These are phyloP conservation scores for Aegilops speltoides DNA, from an alignment of 176 grass and related monocot species.

Conservation along the genomic window DNA sequence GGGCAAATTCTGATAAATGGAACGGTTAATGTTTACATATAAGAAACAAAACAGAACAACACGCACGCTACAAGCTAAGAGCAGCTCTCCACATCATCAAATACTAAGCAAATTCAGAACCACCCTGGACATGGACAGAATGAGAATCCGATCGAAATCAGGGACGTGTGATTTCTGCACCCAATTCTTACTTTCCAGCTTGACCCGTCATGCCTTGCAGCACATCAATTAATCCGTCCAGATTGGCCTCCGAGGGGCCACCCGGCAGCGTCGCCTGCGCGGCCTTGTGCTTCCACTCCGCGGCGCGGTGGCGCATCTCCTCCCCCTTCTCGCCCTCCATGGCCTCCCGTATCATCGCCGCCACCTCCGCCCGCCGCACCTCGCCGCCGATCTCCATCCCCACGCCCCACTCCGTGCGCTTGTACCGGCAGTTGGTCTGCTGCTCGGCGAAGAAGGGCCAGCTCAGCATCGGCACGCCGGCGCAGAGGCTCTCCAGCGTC, in stretches of 20 bases:
- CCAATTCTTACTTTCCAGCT: not conserved
- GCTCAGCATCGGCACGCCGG: constrained; percentile 67
- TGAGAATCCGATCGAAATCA: not conserved
- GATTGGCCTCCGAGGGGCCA: constrained; percentile 5
- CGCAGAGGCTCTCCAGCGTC: constrained; percentile 62
- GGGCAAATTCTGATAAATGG: not conserved
- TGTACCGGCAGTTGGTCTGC: constrained; percentile 64
- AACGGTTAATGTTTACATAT: not conserved
- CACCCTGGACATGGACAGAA: not conserved
- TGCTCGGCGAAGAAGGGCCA: constrained; percentile 91
- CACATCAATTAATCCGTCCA: constrained; percentile 23
- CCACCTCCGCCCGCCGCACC: constrained; percentile 49
- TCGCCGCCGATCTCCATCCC: constrained; percentile 69
- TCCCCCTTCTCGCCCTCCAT: constrained; percentile 65
- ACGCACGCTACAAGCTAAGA: no score
- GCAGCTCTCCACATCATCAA: no score
- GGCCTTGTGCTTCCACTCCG: constrained; percentile 49
- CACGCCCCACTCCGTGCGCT: constrained; percentile 58
- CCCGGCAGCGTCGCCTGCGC: constrained; percentile 1
- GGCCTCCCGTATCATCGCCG: constrained; percentile 40
- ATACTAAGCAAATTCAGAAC: not conserved
- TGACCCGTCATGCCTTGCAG: not conserved
- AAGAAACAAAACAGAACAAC: not conserved
- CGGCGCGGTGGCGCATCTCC: constrained; percentile 49
- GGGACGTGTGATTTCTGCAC: not conserved